Conservation (phyloP, 345 rosid species). For the Citrus inodora region DNA sequence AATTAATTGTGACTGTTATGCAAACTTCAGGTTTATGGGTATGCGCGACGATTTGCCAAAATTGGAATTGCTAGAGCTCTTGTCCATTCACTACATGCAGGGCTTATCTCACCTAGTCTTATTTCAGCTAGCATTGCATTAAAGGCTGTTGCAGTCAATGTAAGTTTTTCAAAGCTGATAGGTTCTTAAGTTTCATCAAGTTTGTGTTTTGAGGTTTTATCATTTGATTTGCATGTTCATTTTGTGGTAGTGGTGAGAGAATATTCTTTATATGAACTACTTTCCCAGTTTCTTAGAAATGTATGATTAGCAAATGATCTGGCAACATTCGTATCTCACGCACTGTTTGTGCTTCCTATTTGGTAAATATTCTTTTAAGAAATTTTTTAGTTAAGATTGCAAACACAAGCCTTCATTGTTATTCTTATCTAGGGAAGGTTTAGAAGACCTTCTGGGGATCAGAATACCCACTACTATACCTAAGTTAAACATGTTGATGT, state of each 20-base stretch:
- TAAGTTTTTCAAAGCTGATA: conserved; percentile 28
- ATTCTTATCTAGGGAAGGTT: background rate
- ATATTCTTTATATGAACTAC: background rate
- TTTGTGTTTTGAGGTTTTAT: background rate
- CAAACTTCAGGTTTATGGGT: conserved; percentile 76
- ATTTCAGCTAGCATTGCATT: conserved; percentile 76
- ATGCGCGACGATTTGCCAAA: conserved; percentile 86
- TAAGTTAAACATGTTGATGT: background rate
- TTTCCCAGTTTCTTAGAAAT: background rate
- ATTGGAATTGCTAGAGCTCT: conserved; percentile 72
- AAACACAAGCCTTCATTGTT: background rate
- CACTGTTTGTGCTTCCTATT: background rate
- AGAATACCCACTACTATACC: background rate
- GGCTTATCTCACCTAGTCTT: conserved; percentile 69
- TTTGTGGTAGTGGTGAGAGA: background rate
- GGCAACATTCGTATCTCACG: background rate
- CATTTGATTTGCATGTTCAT: background rate
- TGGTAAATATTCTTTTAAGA: no score
- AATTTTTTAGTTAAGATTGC: no score
- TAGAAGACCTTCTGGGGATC: background rate
- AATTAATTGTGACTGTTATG: background rate
- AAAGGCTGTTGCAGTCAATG: conserved; percentile 86
- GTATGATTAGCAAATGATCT: background rate
- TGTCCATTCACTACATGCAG: conserved; percentile 57
- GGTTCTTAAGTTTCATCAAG: background rate